phyloP scores from a whole-genome alignment of 2,329 filamentous ascomycete genomes.

The Trichoderma sp. region DNA sequence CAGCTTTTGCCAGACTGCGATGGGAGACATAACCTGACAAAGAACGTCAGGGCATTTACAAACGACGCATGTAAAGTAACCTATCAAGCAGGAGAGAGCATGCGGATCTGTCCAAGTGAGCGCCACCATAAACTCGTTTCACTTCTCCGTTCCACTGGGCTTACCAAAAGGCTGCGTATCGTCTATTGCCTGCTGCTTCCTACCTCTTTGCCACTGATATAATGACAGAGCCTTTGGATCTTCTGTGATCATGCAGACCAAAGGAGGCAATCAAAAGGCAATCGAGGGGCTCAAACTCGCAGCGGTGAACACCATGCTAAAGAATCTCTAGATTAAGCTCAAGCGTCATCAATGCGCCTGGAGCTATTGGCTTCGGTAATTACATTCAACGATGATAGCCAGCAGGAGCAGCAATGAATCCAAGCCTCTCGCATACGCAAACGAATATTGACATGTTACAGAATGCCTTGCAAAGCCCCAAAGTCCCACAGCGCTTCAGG shows the following conservation, averaged over 20 bases:
- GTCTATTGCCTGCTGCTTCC: not conserved
- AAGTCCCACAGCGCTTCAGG: not conserved
- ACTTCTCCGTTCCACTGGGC: not conserved
- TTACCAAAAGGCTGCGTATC: not conserved
- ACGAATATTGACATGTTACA: not conserved
- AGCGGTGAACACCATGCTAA: not conserved
- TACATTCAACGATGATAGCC: not conserved
- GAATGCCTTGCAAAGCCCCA: not conserved
- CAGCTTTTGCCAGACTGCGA: not conserved
- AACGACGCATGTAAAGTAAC: not conserved
- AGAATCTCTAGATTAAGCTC: too few relatives aligned
- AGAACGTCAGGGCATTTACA: not conserved
- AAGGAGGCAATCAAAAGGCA: not conserved
- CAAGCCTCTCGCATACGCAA: not conserved
- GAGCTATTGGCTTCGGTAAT: not conserved
- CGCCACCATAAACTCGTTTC: not conserved
- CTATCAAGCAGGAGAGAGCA: not conserved
- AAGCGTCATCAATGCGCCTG: too few relatives aligned
- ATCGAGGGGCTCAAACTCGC: not conserved
- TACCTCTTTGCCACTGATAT: not conserved
- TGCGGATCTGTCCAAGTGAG: not conserved
- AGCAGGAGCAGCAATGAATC: not conserved
- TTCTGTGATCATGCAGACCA: not conserved
- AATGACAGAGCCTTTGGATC: not conserved
- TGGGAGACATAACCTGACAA: not conserved